These are phyloP conservation scores for Blastocystis sp. DNA, from an alignment of 352 stramenopile species.

Conservation along the genomic window DNA sequence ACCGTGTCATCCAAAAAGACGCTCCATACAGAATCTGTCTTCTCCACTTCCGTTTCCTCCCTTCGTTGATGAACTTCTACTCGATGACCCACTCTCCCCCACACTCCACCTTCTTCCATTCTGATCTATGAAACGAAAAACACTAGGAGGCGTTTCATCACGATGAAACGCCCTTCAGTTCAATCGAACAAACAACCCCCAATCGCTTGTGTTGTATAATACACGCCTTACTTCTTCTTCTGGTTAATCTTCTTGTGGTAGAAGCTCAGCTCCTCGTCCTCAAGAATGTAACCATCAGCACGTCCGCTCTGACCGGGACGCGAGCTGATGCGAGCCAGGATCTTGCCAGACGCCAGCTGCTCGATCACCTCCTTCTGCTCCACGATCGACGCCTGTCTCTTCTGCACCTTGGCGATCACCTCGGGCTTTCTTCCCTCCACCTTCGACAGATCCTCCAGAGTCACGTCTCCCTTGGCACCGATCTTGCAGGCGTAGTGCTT, in stretches of 20 bases:
- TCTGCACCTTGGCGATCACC: too few relatives aligned
- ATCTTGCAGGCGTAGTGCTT: too few relatives aligned
- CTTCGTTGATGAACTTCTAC: slow-evolving; percentile 1
- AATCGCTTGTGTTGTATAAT: slow-evolving; percentile 29
- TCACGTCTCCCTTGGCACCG: too few relatives aligned
- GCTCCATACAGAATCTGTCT: not conserved
- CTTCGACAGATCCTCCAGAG: too few relatives aligned
- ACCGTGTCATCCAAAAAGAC: not conserved
- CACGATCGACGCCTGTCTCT: too few relatives aligned
- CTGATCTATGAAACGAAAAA: not conserved
- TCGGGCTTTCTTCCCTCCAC: too few relatives aligned
- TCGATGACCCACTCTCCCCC: not conserved
- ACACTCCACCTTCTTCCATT: not conserved
- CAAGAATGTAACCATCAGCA: slow-evolving; percentile 59
- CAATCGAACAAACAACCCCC: not conserved
- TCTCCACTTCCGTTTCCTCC: not conserved
- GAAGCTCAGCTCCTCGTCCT: slow-evolving; percentile 50
- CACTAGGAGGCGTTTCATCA: not conserved
- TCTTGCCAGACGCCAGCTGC: slow-evolving; percentile 43
- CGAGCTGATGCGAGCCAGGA: slow-evolving; percentile 45
- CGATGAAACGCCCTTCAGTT: not conserved
- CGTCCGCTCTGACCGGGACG: slow-evolving; percentile 55
- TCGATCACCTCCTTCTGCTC: slow-evolving; percentile 53
- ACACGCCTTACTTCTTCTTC: slow-evolving; percentile 46
- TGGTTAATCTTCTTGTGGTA: slow-evolving; percentile 57